Base-by-base conservation (phyloP, 768 basidiomycete species). In the Neoboletus magnificus region DNA sequence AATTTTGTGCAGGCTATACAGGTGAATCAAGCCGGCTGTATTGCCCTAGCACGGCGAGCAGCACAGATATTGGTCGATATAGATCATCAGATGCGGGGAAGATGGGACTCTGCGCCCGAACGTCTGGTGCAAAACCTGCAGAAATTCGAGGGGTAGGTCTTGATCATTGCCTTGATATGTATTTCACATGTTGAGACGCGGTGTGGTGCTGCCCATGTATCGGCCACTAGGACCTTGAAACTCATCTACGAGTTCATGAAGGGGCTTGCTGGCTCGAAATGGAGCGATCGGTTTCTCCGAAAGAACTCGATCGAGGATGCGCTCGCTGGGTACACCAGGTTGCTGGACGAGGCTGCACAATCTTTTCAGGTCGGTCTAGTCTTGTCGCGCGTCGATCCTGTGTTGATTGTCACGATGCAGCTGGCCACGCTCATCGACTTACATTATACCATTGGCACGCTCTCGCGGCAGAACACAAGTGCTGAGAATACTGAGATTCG, bases 361-460 rank as follows among this genome's bases (percentile, higher is more conserved):
- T 73, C 78, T 10, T 79, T 81, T 54, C 79, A 81, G 71, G 80
- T 77, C 3, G 12, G 52, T 35, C 9, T 42, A 8, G 18, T 40
- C 15, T 48, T 44, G 8, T 30, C 22, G 11, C 29, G 18, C 25
- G 25, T 5, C 2, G 2, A 37, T 33, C 4, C 43, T 22, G 16
- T 54, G 15, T 25, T 47, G 23, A 54, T n/a, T n/a, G 4, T 48
- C 13, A 13, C 4, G 22, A 25, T 33, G 7, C 39, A 80, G 80
- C 71, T 80, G 7, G 73, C 77, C 7, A 75, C 77, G 0, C 71
- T 81, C 5, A 79, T 81, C 39, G 74, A 77, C 46, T 73, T 81
- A 18, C 79, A 81, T 57, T 73, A 74, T 52, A 69, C 74, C 20
- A 61, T 79, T 20, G 73, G 68, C 12, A 57, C 57, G 29, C 44